A percentile compares a stretch with the other conserved stretches of the same genome.
Conservation (phyloP, 2,329 filamentous ascomycete genomes). For the Pseudopyrenochaeta lycopersici region DNA sequence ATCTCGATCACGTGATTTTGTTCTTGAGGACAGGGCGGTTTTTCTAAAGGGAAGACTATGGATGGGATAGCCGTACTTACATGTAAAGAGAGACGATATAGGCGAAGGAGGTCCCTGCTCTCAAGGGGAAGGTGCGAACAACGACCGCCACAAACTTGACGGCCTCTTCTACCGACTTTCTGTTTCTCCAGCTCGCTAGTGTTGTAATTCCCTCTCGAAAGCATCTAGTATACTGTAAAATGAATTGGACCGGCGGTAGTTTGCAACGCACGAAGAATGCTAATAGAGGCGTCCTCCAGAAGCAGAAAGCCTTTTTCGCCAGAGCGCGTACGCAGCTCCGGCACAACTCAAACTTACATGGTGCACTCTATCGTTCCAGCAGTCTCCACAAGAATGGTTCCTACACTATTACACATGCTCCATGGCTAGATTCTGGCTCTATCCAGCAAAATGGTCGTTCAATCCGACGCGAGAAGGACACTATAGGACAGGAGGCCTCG, state of each 20-base stretch:
- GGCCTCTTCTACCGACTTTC: background rate
- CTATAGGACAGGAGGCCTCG: background rate
- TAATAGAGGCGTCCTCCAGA: constrained; percentile 46
- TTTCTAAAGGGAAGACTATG: too few relatives aligned
- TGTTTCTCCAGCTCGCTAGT: background rate
- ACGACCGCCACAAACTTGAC: constrained; percentile 1
- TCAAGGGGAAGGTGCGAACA: constrained; percentile 14
- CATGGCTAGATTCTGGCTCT: constrained; percentile 13
- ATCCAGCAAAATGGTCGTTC: constrained; percentile 16
- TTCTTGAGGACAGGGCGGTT: too few relatives aligned
- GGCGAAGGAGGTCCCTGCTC: background rate
- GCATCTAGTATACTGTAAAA: constrained; percentile 18
- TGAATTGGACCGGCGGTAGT: constrained; percentile 62
- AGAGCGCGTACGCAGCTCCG: constrained; percentile 47
- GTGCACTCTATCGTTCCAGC: constrained; percentile 33
- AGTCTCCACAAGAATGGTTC: constrained; percentile 24
- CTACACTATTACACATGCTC: constrained; percentile 11
- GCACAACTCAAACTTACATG: constrained; percentile 19
- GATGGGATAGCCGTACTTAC: too few relatives aligned
- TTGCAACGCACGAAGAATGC: constrained; percentile 50
- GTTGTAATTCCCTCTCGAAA: too few relatives aligned
- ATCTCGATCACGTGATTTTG: too few relatives aligned
- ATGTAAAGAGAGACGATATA: background rate
- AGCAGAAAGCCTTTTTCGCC: constrained; percentile 59
- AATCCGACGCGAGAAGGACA: constrained; percentile 4